Conservation (phyloP, 495 filamentous ascomycete genomes). For the Penicillium bialowiezense region DNA sequence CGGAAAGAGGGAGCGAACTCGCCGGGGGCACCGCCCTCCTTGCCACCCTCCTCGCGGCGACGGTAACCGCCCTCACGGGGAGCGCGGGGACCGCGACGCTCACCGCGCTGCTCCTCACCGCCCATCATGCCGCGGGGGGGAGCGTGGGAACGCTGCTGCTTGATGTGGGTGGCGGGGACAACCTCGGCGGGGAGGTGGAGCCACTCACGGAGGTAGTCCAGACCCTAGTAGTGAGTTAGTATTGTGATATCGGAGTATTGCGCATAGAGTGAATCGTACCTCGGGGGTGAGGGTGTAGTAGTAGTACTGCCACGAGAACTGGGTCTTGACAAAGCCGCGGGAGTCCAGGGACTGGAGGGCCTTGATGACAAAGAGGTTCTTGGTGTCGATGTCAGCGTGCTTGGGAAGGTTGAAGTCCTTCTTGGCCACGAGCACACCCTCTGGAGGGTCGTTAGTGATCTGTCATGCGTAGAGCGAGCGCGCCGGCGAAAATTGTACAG, state of each 20-base stretch:
- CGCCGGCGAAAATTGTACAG: neutral
- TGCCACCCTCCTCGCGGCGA: constrained; percentile 82
- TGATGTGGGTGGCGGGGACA: constrained; percentile 98
- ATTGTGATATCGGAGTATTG: neutral
- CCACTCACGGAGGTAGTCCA: constrained; percentile 99
- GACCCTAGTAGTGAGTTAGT: constrained; percentile 52
- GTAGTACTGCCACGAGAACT: constrained; percentile 99
- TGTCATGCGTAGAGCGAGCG: constrained; percentile 5
- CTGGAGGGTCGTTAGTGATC: constrained; percentile 40
- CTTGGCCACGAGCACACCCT: constrained; percentile 98
- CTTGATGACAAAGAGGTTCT: constrained; percentile 99
- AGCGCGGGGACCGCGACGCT: constrained; percentile 69
- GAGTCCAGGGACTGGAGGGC: constrained; percentile 96
- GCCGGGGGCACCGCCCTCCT: constrained; percentile 93
- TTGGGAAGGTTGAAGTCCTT: constrained; percentile 96
- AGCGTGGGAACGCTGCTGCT: constrained; percentile 98
- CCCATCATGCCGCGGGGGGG: constrained; percentile 98
- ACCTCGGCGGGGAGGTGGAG: constrained; percentile 99
- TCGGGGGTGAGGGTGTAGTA: constrained; percentile 99
- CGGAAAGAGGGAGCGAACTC: constrained; percentile 96
- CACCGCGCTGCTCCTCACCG: constrained; percentile 74
- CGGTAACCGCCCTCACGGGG: constrained; percentile 93
- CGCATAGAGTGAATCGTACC: constrained; percentile 21
- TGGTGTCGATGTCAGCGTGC: constrained; percentile 93
- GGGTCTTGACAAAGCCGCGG: constrained; percentile 97